Evolutionary conservation across 2,329 filamentous ascomycete species (phyloP).

Genomic region (Curvularia hawaiiensis): DNA sequence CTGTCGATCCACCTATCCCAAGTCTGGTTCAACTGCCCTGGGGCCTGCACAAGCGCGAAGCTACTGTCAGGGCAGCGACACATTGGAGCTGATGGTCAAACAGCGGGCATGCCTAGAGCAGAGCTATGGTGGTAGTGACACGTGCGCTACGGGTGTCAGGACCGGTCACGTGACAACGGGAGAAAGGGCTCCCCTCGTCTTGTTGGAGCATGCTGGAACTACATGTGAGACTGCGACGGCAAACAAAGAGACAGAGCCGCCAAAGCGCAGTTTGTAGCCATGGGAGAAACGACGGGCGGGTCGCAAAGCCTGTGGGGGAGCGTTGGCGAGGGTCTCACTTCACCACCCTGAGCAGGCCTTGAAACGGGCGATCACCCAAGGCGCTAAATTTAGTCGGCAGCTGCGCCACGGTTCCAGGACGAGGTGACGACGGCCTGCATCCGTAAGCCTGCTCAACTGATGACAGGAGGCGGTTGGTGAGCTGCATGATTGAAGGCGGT

Average conservation of each 20-base stretch:
- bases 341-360: constrained; percentile 6
- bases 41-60: not conserved
- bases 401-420: constrained; percentile 18
- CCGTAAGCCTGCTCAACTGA: not conserved
- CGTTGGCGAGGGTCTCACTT: constrained; percentile 1
- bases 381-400: constrained; percentile 16
- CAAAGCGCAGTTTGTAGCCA: too few species aligned
- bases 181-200: not conserved
- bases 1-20: not conserved
- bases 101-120: not conserved
- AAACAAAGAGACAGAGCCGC: not conserved
- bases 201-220: not conserved
- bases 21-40: not conserved
- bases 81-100: not conserved
- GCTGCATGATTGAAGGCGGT: not conserved
- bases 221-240: too few species aligned
- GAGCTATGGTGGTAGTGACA: not conserved
- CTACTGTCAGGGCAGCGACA: not conserved
- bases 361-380: constrained; percentile 14
- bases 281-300: not conserved
- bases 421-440: not conserved
- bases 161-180: not conserved
- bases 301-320: not conserved
- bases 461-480: not conserved
- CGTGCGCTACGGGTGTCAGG: not conserved